Evolutionary conservation across 306 rosid genomes (phyloP), one percentile per base, ranked within the genome.

Genomic region (Biancaea sappan): DNA sequence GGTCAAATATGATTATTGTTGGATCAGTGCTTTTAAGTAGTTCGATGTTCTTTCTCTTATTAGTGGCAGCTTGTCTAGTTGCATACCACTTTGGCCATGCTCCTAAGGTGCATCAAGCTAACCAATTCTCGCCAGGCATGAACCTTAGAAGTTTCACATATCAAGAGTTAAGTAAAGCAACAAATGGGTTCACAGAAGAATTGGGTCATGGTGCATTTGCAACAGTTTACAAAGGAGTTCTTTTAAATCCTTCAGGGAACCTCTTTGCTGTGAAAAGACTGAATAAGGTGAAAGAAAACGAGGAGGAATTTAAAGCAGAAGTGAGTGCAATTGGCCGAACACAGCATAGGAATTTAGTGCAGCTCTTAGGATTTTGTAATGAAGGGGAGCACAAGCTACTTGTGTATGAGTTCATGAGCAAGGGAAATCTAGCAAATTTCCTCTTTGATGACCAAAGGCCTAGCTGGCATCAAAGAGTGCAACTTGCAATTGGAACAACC

Each of bases 361-460:
- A 54, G 40, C 76, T 71, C 5, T 4, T 71, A 4, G 76, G 76
- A 38, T 71, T 54, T 16, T 71, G 76, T 18, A 31, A 71, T 24
- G 76, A 71, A 9, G 66, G 66, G 3, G 50, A 37, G 47, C 25
- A 74, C 63, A 74, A 16, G 40, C 60, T 74, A 48, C 62, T 74
- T 48, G 78, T 74, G 14, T 62, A 61, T 9, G 63, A 74, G 62
- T 74, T 46, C 71, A 62, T 74, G 71, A 61, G 78, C 15, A 61
- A 15, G 38, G 78, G 71, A 31, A 32, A 51, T 8, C 35, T 74
- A 46, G 78, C 62, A 24, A 10, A 1, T 15, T 74, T 74, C 2
- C 62, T 74, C 34, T 74, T 62, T 4, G 11, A 19, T 19, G 25
- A 54, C 10, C 52, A 62, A 22, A 47, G 40, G 71, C 78, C 78